These are phyloP conservation scores for Corylus americana DNA, from an alignment of 306 rosid species.

Conservation along the genomic window DNA sequence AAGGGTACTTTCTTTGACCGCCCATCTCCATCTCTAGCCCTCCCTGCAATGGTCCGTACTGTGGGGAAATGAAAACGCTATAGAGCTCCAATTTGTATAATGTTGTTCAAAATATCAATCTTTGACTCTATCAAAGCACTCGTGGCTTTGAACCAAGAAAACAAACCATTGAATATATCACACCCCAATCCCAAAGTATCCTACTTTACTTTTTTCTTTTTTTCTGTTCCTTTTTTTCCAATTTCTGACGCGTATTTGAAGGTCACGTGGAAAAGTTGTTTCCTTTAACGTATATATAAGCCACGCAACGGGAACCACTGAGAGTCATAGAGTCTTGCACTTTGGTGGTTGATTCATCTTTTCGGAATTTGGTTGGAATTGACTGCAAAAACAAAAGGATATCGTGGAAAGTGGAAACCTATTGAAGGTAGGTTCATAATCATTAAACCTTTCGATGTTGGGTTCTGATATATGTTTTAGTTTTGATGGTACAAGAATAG, in stretches of 20 bases:
- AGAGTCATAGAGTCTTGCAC: slow-evolving; percentile 18
- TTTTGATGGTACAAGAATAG: background rate
- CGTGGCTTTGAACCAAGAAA: slow-evolving; percentile 50
- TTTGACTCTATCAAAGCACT: slow-evolving; percentile 62
- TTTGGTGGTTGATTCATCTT: slow-evolving; percentile 15
- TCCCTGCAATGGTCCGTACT: background rate
- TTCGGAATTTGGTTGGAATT: background rate
- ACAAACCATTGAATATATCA: slow-evolving; percentile 22
- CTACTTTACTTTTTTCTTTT: slow-evolving; percentile 5
- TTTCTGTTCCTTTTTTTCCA: slow-evolving; percentile 8
- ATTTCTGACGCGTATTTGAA: slow-evolving; percentile 56
- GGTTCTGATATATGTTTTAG: background rate
- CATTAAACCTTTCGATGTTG: background rate
- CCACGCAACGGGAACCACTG: slow-evolving; percentile 1
- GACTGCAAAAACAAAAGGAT: background rate
- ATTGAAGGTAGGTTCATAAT: slow-evolving; percentile 20
- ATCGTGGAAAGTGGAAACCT: slow-evolving; percentile 8
- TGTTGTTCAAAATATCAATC: slow-evolving; percentile 25
- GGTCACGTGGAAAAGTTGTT: slow-evolving; percentile 10
- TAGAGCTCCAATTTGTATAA: background rate
- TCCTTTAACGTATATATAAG: slow-evolving; percentile 21
- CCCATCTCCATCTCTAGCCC: slow-evolving; percentile 8
- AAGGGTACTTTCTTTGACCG: slow-evolving; percentile 65
- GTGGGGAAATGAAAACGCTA: background rate
- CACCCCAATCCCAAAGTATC: slow-evolving; percentile 14